Percentiles rank a stretch among this genome's conserved stretches.
phyloP scores from a whole-genome alignment of 768 basidiomycete species.

The Suillus discolor region DNA sequence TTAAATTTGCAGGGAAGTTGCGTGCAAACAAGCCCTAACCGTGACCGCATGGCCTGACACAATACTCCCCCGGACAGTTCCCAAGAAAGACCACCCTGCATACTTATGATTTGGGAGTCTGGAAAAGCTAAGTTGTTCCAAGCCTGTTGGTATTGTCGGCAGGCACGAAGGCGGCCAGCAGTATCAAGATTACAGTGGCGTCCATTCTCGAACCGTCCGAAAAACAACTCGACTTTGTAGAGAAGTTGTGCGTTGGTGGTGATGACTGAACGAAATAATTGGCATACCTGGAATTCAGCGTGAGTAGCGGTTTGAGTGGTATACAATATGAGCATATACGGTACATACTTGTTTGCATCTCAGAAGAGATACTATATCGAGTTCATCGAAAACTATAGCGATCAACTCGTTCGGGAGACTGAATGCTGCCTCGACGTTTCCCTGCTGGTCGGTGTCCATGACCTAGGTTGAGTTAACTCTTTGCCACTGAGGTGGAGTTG shows the following conservation, averaged over 20 bases:
- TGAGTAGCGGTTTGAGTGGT: neutral
- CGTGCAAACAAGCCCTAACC: slow-evolving; percentile 19
- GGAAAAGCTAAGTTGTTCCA: slow-evolving; percentile 33
- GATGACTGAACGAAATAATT: slow-evolving; percentile 29
- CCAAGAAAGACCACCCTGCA: slow-evolving; percentile 29
- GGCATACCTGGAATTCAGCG: slow-evolving; percentile 28
- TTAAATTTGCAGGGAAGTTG: slow-evolving; percentile 35
- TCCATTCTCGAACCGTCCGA: slow-evolving; percentile 30
- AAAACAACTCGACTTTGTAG: slow-evolving; percentile 35
- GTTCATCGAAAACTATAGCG: slow-evolving; percentile 24
- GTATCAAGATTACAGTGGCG: slow-evolving; percentile 21
- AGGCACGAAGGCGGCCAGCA: slow-evolving; percentile 24
- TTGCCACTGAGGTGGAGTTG: neutral
- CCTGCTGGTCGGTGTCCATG: neutral
- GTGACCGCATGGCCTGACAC: slow-evolving; percentile 25
- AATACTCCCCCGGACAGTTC: slow-evolving; percentile 39
- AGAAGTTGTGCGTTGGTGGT: slow-evolving; percentile 24
- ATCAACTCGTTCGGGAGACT: slow-evolving; percentile 34
- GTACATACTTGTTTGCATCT: slow-evolving; percentile 26
- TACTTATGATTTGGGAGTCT: slow-evolving; percentile 15
- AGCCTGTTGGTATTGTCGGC: slow-evolving; percentile 28
- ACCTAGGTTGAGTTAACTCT: neutral
- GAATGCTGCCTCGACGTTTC: slow-evolving; percentile 16
- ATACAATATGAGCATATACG: slow-evolving; percentile 3
- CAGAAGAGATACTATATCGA: slow-evolving; percentile 33